phyloP scores from a whole-genome alignment of 768 basidiomycete genomes.

The Cantharellus anzutake region DNA sequence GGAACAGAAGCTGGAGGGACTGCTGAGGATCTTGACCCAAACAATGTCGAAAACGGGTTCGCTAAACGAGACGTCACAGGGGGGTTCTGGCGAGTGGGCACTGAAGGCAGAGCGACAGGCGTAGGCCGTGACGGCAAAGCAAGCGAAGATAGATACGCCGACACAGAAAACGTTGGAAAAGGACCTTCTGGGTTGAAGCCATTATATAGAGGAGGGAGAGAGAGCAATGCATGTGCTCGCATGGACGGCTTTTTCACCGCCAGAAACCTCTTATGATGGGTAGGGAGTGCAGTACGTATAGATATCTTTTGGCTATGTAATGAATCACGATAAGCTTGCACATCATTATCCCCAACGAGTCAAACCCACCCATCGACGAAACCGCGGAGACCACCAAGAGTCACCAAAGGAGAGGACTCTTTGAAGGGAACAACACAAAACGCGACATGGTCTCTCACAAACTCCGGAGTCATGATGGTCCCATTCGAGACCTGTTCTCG shows the following conservation, averaged over 20 bases:
- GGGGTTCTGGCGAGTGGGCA: constrained; percentile 21
- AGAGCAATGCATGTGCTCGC: constrained; percentile 20
- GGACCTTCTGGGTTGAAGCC: constrained; percentile 16
- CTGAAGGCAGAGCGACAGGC: constrained; percentile 20
- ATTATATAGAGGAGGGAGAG: constrained; percentile 37
- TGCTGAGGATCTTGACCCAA: constrained; percentile 14
- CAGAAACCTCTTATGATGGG: constrained; percentile 26
- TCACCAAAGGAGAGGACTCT: constrained; percentile 35
- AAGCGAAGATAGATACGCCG: constrained; percentile 20
- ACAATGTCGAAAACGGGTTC: constrained; percentile 51
- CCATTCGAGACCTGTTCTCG: constrained; percentile 33
- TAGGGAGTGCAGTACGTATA: constrained; percentile 21
- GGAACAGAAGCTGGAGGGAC: constrained; percentile 4
- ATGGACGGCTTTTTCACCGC: constrained; percentile 21
- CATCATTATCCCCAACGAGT: neutral
- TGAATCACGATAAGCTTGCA: neutral
- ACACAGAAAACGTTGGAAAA: constrained; percentile 32
- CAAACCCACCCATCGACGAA: constrained; percentile 35
- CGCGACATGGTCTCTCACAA: constrained; percentile 68
- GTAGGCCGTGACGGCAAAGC: constrained; percentile 16
- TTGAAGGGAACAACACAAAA: constrained; percentile 35
- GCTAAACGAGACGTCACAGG: constrained; percentile 30
- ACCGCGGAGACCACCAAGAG: constrained; percentile 71
- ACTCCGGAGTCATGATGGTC: constrained; percentile 45
- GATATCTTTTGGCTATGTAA: neutral